Conservation (phyloP, 1,284 basidiomycete species). For the Ceratobasidium sp. region DNA sequence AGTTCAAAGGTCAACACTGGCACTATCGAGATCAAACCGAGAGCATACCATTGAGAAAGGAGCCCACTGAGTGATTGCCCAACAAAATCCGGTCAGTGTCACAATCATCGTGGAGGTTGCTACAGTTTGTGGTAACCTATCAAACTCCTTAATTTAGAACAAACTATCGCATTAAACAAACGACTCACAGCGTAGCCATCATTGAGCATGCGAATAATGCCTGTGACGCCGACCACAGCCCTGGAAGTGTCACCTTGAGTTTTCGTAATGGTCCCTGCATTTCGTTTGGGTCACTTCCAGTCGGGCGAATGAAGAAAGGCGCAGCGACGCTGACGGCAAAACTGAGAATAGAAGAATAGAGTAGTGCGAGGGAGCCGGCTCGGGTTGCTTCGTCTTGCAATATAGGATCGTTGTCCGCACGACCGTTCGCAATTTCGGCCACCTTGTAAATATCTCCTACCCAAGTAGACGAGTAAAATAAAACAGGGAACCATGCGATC, state of each 20-base stretch:
- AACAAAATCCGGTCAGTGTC: constrained; percentile 63
- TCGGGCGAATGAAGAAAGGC: constrained; percentile 60
- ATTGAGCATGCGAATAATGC: constrained; percentile 59
- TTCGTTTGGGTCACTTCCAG: background rate
- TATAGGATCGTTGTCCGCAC: constrained; percentile 52
- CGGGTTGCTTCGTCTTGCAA: constrained; percentile 62
- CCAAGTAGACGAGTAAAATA: constrained; percentile 91
- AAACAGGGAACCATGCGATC: constrained; percentile 89
- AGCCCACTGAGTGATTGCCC: constrained; percentile 64
- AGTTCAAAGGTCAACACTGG: background rate
- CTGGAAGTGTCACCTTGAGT: background rate
- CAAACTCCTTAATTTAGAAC: background rate
- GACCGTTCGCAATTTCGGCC: constrained; percentile 50
- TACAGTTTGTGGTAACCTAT: constrained; percentile 58
- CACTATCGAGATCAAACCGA: background rate
- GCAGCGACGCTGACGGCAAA: constrained; percentile 62
- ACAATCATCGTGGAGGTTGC: constrained; percentile 62
- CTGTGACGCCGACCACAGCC: constrained; percentile 50
- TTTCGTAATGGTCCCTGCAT: background rate
- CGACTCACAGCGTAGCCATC: constrained; percentile 59
- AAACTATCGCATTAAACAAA: background rate
- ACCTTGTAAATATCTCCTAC: constrained; percentile 85
- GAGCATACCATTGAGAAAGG: constrained; percentile 61
- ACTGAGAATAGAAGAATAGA: constrained; percentile 64
- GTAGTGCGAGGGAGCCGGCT: constrained; percentile 65